A percentile compares a stretch with the other conserved stretches of the same genome.
Evolutionary conservation across 352 stramenopile species (phyloP).

Genomic region (Phytopythium montanum): DNA sequence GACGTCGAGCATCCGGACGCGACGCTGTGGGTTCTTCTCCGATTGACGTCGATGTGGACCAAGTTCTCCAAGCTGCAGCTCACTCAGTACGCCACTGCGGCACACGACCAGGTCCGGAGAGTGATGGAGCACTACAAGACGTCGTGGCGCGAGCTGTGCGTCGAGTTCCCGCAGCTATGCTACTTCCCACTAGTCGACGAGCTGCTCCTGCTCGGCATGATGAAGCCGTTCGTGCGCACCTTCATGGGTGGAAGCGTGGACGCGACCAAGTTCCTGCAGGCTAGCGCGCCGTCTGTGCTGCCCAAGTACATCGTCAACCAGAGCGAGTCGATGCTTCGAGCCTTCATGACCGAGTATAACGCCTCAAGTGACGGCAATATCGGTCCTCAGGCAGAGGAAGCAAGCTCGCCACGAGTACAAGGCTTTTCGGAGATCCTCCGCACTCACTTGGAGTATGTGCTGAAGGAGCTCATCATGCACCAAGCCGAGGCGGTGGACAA

Average conservation of each 20-base stretch:
- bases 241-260: slow-evolving; percentile 48
- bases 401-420: slow-evolving; percentile 7
- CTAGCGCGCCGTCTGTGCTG: slow-evolving; percentile 50
- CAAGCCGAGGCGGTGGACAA: slow-evolving; percentile 50
- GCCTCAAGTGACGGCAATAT: slow-evolving; percentile 16
- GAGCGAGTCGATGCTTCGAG: slow-evolving; percentile 48
- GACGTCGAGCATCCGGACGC: slow-evolving; percentile 30
- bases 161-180: slow-evolving; percentile 47
- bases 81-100: slow-evolving; percentile 17
- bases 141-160: slow-evolving; percentile 53
- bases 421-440: slow-evolving; percentile 42
- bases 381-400: slow-evolving; percentile 17
- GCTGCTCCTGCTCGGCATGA: slow-evolving; percentile 30
- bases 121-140: slow-evolving; percentile 36
- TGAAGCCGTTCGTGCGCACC: slow-evolving; percentile 50
- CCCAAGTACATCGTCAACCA: slow-evolving; percentile 59
- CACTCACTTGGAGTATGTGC: slow-evolving; percentile 43
- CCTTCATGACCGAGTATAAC: slow-evolving; percentile 36
- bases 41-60: slow-evolving; percentile 50
- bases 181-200: slow-evolving; percentile 60
- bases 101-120: slow-evolving; percentile 47
- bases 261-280: slow-evolving; percentile 34
- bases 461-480: slow-evolving; percentile 66
- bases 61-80: slow-evolving; percentile 26
- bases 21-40: slow-evolving; percentile 49